These are phyloP conservation scores for Rutstroemia sydowiana DNA, from an alignment of 2,329 filamentous ascomycete genomes.

Conservation along the genomic window DNA sequence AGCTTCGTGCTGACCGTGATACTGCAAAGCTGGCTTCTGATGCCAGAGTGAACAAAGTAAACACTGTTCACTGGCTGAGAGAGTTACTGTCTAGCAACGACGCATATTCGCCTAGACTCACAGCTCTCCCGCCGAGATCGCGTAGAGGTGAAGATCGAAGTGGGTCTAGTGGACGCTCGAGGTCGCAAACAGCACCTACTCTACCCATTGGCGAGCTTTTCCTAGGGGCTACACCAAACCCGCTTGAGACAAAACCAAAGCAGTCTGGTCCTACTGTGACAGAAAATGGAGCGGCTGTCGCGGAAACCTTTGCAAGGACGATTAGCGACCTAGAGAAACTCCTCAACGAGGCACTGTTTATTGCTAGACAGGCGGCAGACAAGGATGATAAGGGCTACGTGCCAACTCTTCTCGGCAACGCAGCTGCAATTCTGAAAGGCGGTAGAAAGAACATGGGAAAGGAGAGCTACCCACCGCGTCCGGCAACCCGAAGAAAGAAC, in stretches of 20 bases:
- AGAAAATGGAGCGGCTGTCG: conserved; percentile 14
- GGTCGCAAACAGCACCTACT: conserved; percentile 13
- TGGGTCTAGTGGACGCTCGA: conserved; percentile 1
- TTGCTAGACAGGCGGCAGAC: conserved; percentile 31
- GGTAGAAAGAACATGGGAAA: conserved; percentile 12
- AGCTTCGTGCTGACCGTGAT: conserved; percentile 10
- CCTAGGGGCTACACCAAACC: conserved; percentile 10
- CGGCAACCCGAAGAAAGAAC: background rate
- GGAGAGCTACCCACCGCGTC: background rate
- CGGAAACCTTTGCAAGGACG: conserved; percentile 29
- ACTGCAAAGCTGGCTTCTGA: conserved; percentile 7
- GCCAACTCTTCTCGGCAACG: conserved; percentile 18
- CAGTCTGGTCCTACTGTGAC: conserved; percentile 1
- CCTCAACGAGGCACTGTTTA: conserved; percentile 31
- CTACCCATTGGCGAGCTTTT: conserved; percentile 14
- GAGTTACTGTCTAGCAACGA: conserved; percentile 22
- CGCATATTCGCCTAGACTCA: conserved; percentile 24
- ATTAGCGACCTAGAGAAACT: conserved; percentile 32
- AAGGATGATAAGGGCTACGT: conserved; percentile 17
- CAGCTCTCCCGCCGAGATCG: conserved; percentile 23
- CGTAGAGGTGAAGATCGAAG: conserved; percentile 9
- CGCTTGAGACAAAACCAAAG: conserved; percentile 3
- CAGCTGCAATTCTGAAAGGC: conserved; percentile 20
- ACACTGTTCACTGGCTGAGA: conserved; percentile 26
- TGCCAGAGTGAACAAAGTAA: conserved; percentile 14